These are phyloP conservation scores for grape (Vitis vinifera) DNA, from an alignment of 164 flowering plant species.

Conservation along the genomic window ASM3070453v1 NC_081810.1:867501-868000, in stretches of 20 bases:
- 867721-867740: slow-evolving; percentile 80
- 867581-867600: not conserved
- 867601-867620: not conserved
- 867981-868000: slow-evolving; percentile 6
- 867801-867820: slow-evolving; percentile 42
- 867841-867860: slow-evolving; percentile 49
- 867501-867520: slow-evolving; percentile 60
- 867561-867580: slow-evolving; percentile 66
- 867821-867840: slow-evolving; percentile 49
- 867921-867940: not conserved
- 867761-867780: slow-evolving; percentile 57
- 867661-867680: slow-evolving; percentile 64
- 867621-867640: not conserved
- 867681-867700: slow-evolving; percentile 66
- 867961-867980: not conserved
- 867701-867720: slow-evolving; percentile 77
- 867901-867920: slow-evolving; percentile 32
- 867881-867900: slow-evolving; percentile 67
- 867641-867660: not conserved
- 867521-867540: slow-evolving; percentile 72
- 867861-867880: slow-evolving; percentile 45
- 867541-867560: slow-evolving; percentile 84
- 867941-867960: too few species aligned
- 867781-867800: slow-evolving; percentile 76
- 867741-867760: slow-evolving; percentile 61